Conservation (phyloP, 2,329 filamentous ascomycete species). For the Pleomassaria siparia region DNA sequence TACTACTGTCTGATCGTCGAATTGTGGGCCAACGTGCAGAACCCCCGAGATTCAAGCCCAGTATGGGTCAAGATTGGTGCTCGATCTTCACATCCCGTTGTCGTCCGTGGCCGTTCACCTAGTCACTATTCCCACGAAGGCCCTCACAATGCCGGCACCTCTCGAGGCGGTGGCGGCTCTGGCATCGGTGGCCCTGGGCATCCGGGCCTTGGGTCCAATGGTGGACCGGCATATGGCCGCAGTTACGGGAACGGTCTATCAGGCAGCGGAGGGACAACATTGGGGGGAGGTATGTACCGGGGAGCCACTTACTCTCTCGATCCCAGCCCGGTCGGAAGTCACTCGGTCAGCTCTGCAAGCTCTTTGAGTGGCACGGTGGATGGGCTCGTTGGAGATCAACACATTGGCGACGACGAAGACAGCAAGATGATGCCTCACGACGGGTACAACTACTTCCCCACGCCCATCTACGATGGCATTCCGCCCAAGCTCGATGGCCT, state of each 20-base stretch:
- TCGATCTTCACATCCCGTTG: conserved; percentile 40
- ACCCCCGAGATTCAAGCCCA: conserved; percentile 26
- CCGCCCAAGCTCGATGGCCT: conserved; percentile 34
- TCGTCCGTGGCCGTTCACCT: conserved; percentile 44
- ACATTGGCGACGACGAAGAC: conserved; percentile 42
- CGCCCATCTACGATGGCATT: conserved; percentile 47
- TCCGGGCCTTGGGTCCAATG: conserved; percentile 68
- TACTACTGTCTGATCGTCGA: conserved; percentile 92
- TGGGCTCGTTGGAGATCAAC: conserved; percentile 45
- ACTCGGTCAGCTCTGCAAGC: conserved; percentile 49
- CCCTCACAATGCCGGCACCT: conserved; percentile 41
- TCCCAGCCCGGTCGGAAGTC: conserved; percentile 43
- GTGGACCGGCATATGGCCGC: conserved; percentile 50
- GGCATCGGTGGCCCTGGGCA: conserved; percentile 33
- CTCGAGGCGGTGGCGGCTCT: conserved; percentile 36
- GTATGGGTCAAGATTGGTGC: conserved; percentile 42
- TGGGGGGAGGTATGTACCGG: conserved; percentile 38
- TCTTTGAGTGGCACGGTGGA: conserved; percentile 45
- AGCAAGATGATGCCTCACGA: conserved; percentile 43
- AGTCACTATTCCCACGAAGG: conserved; percentile 52
- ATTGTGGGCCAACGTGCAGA: conserved; percentile 43
- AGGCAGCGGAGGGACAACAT: conserved; percentile 28
- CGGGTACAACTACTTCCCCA: conserved; percentile 52
- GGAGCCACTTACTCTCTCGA: conserved; percentile 40
- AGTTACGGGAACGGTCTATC: conserved; percentile 36